Base-by-base conservation (phyloP, 1,139 yeast species). In the Entelexis paramagnoliae region DNA sequence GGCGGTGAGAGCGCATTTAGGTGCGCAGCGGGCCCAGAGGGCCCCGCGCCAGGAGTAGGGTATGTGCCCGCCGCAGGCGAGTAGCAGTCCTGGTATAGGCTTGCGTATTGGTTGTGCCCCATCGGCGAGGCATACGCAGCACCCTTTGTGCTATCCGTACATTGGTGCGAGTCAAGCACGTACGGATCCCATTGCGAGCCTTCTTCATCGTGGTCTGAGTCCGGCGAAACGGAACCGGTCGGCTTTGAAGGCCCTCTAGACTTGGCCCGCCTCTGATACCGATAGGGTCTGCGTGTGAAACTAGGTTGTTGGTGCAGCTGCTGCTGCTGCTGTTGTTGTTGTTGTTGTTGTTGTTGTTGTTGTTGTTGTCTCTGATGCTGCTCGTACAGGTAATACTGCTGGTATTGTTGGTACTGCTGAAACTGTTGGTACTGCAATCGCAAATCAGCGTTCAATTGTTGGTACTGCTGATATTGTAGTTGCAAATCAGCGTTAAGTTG, bases 201-300 rank as follows among this genome's bases (percentile, higher is more conserved):
- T 24, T 39, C 42, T 9, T 16, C 42, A 5, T 24, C 30, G 13
- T 26, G 32, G 14, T 14, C 30, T n/a, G 16, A 4, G 3, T 3
- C 10, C 6, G 14, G 42, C n/a, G 20, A 2, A 3, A 4, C 16
- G 9, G 34, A 10, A 4, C 11, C 44, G 4, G 33, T n/a, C 11
- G 4, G 17, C 26, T 10, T 28, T 2, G 30, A 36, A 8, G 28
- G 11, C 11, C 5, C 10, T 19, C 28, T 20, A 28, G 28, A 7
- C 16, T 36, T 36, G 2, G 41, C 10, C 1, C 40, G 30, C 16
- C 17, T 44, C 10, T 34, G 47, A 16, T 44, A 44, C 2, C 39
- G 40, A 14, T 24, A 44, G 2, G 47, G 47, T 11, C 40, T 22
- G 11, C 47, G 47, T 22, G 24, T 26, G 33, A 44, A 44, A 16